phyloP scores from a whole-genome alignment of 2,329 filamentous ascomycete species.

The Clathrospora elynae region DNA sequence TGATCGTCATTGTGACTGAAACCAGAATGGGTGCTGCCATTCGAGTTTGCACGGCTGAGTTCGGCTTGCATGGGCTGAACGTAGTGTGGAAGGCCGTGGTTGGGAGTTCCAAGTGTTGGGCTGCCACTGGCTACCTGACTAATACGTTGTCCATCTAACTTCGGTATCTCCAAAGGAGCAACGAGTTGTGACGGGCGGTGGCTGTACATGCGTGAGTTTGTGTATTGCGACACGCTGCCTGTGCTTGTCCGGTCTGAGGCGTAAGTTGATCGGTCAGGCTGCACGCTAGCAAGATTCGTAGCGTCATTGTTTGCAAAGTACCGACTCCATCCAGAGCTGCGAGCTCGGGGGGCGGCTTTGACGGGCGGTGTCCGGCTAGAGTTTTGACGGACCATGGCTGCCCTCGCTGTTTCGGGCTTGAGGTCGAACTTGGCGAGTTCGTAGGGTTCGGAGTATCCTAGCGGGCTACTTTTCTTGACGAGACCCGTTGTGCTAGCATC shows the following conservation, averaged over 20 bases:
- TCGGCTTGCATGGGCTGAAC: slow-evolving; percentile 47
- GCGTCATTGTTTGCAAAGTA: slow-evolving; percentile 77
- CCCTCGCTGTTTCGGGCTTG: slow-evolving; percentile 38
- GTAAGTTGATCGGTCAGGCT: slow-evolving; percentile 57
- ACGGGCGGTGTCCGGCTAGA: slow-evolving; percentile 34
- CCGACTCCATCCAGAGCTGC: slow-evolving; percentile 75
- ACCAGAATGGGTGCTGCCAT: slow-evolving; percentile 42
- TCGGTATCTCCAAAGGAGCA: slow-evolving; percentile 63
- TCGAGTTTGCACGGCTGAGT: slow-evolving; percentile 46
- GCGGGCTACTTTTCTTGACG: slow-evolving; percentile 59
- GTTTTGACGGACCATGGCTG: slow-evolving; percentile 46
- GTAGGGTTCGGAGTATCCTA: slow-evolving; percentile 48
- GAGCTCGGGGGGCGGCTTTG: slow-evolving; percentile 37
- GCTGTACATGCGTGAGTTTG: slow-evolving; percentile 61
- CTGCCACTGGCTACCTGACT: slow-evolving; percentile 71
- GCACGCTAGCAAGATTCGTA: slow-evolving; percentile 61
- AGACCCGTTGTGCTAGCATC: slow-evolving; percentile 64
- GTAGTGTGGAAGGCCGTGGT: slow-evolving; percentile 46
- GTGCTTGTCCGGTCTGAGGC: slow-evolving; percentile 48
- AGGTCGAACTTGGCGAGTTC: slow-evolving; percentile 55
- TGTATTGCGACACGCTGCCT: slow-evolving; percentile 51
- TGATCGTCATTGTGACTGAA: slow-evolving; percentile 40
- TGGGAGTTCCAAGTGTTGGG: slow-evolving; percentile 68
- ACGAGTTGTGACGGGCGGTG: slow-evolving; percentile 69
- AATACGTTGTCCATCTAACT: slow-evolving; percentile 64